Evolutionary conservation across 768 basidiomycete species (phyloP).

Genomic region (Russula virescens): DNA sequence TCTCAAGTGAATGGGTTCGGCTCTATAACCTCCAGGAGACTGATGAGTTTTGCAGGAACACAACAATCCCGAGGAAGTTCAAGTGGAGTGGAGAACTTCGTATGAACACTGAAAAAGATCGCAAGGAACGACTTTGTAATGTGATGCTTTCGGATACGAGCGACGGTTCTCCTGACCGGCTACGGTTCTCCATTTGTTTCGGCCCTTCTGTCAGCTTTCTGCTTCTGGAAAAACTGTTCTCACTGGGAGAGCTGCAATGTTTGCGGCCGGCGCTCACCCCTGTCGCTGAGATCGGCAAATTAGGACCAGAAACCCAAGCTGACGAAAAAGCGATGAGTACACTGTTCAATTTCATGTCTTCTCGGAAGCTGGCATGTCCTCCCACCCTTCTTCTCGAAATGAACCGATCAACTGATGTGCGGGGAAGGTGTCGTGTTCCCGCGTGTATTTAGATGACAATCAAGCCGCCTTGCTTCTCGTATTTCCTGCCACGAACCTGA

Average conservation of each 20-base stretch:
- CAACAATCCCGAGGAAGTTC: slow-evolving; percentile 47
- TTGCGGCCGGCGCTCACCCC: slow-evolving; percentile 47
- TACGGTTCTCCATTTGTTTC: slow-evolving; percentile 47
- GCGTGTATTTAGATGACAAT: slow-evolving; percentile 42
- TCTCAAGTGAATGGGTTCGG: slow-evolving; percentile 18
- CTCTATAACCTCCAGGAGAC: neutral
- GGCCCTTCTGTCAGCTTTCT: slow-evolving; percentile 36
- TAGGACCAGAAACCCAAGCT: slow-evolving; percentile 37
- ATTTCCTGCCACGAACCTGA: slow-evolving; percentile 38
- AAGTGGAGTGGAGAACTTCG: slow-evolving; percentile 58
- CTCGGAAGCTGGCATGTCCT: slow-evolving; percentile 29
- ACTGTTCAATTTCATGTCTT: slow-evolving; percentile 48
- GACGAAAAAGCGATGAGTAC: slow-evolving; percentile 39
- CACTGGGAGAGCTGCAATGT: slow-evolving; percentile 40
- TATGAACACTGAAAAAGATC: slow-evolving; percentile 34
- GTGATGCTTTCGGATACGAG: slow-evolving; percentile 43
- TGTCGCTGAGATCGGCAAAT: slow-evolving; percentile 47
- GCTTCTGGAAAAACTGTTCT: slow-evolving; percentile 43
- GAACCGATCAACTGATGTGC: slow-evolving; percentile 12
- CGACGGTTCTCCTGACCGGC: slow-evolving; percentile 36
- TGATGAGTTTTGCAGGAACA: slow-evolving; percentile 34
- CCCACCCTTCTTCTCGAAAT: neutral
- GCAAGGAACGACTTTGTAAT: slow-evolving; percentile 44
- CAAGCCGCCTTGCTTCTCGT: slow-evolving; percentile 52
- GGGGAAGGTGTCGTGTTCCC: slow-evolving; percentile 32